A percentile compares a stretch with the other conserved stretches of the same genome.
Evolutionary conservation across 2,329 filamentous ascomycete species (phyloP).

Genomic region (Talaromyces verruculosus): DNA sequence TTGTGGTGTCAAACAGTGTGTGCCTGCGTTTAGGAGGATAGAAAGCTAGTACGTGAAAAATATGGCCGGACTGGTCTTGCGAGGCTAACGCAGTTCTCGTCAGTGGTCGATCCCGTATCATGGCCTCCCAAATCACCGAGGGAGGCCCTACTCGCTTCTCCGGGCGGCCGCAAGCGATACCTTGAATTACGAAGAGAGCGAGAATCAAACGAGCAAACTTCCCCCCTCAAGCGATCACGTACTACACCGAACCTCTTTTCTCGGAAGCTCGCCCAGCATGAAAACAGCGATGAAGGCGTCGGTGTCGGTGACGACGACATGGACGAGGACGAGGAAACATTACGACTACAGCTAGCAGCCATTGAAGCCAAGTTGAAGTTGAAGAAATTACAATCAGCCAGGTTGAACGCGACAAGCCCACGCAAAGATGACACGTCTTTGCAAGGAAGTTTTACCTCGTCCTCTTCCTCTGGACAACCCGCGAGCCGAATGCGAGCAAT

Average conservation of each 20-base stretch:
- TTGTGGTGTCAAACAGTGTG: background rate
- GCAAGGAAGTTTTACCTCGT: conserved; percentile 16
- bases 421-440: conserved; percentile 21
- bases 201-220: conserved; percentile 61
- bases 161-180: conserved; percentile 74
- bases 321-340: conserved; percentile 82
- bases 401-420: conserved; percentile 29
- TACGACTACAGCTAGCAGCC: conserved; percentile 80
- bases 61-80: background rate
- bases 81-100: conserved; percentile 1
- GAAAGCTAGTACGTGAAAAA: conserved; percentile 13
- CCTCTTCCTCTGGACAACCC: conserved; percentile 25
- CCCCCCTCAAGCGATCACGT: conserved; percentile 56
- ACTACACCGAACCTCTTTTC: conserved; percentile 43
- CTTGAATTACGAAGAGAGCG: conserved; percentile 60
- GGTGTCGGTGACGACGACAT: conserved; percentile 58
- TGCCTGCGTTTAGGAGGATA: background rate
- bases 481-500: conserved; percentile 24
- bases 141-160: conserved; percentile 66
- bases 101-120: conserved; percentile 45
- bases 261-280: conserved; percentile 28
- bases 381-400: conserved; percentile 69
- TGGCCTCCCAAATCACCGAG: conserved; percentile 66
- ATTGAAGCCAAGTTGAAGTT: conserved; percentile 85
- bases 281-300: conserved; percentile 32